A percentile compares a stretch with the other conserved stretches of the same genome.
phyloP scores from a whole-genome alignment of 345 rosid genomes.

The Rhodamnia rubescens region DNA sequence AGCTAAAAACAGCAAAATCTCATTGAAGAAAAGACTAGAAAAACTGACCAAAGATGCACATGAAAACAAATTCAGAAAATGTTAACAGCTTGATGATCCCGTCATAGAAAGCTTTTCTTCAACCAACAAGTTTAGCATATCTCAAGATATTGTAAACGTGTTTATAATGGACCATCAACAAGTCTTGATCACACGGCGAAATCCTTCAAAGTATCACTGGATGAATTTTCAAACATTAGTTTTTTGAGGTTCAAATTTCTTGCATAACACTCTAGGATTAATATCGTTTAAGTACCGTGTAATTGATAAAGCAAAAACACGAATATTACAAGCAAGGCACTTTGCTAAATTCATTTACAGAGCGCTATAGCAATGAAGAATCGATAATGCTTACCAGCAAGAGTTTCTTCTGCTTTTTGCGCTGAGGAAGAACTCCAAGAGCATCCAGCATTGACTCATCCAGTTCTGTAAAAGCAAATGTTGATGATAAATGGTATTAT shows the following conservation, averaged over 20 bases:
- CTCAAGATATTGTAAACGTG: background rate
- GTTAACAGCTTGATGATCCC: background rate
- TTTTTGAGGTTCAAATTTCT: background rate
- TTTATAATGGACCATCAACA: background rate
- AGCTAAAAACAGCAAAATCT: background rate
- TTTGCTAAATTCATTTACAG: background rate
- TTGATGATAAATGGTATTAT: conserved; percentile 9
- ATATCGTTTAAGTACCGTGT: background rate
- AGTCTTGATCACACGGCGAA: background rate
- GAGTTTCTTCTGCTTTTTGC: conserved; percentile 90
- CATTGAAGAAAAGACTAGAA: background rate
- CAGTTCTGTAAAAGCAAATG: conserved; percentile 44
- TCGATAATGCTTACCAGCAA: conserved; percentile 52
- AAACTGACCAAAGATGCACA: background rate
- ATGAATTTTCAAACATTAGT: background rate
- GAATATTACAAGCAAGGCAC: background rate
- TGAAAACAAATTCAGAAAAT: background rate
- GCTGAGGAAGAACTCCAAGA: conserved; percentile 96
- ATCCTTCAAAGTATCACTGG: background rate
- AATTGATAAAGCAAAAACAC: background rate
- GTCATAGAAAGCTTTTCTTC: background rate
- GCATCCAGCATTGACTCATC: conserved; percentile 95
- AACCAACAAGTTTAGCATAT: background rate
- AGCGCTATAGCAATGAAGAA: background rate
- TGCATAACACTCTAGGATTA: background rate